Conservation (phyloP, 352 stramenopile species). For the Pythium phragmitis region DNA sequence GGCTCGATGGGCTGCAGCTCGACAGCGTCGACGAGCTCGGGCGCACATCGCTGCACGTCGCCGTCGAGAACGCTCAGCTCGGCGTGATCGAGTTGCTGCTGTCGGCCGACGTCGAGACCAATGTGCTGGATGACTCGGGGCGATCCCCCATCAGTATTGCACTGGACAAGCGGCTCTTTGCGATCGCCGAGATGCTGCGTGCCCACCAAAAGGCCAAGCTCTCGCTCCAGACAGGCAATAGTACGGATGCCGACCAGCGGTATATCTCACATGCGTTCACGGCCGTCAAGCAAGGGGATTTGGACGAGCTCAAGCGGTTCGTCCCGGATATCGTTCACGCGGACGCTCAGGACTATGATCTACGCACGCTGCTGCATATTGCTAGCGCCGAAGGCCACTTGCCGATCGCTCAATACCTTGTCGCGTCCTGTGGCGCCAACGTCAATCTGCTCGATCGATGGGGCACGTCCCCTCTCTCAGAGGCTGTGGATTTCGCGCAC, state of each 20-base stretch:
- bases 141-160: constrained; percentile 70
- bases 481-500: constrained; percentile 78
- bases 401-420: constrained; percentile 56
- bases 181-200: constrained; percentile 64
- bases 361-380: constrained; percentile 70
- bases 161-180: constrained; percentile 52
- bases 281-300: constrained; percentile 51
- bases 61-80: constrained; percentile 67
- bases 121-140: constrained; percentile 48
- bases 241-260: constrained; percentile 33
- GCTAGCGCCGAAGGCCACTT: constrained; percentile 69
- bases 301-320: constrained; percentile 45
- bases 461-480: constrained; percentile 68
- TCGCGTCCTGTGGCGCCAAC: constrained; percentile 58
- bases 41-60: constrained; percentile 73
- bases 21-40: constrained; percentile 52
- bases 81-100: constrained; percentile 75
- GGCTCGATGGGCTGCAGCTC: constrained; percentile 64
- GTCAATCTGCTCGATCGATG: constrained; percentile 81
- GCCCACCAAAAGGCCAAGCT: constrained; percentile 54
- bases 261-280: constrained; percentile 56
- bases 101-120: constrained; percentile 64
- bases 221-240: constrained; percentile 31
- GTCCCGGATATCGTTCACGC: constrained; percentile 59
- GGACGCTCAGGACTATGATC: constrained; percentile 75